Evolutionary conservation across 2,329 filamentous ascomycete species (phyloP), one percentile per base, ranked within the genome.

Genomic region (Botrytis cinerea): DNA sequence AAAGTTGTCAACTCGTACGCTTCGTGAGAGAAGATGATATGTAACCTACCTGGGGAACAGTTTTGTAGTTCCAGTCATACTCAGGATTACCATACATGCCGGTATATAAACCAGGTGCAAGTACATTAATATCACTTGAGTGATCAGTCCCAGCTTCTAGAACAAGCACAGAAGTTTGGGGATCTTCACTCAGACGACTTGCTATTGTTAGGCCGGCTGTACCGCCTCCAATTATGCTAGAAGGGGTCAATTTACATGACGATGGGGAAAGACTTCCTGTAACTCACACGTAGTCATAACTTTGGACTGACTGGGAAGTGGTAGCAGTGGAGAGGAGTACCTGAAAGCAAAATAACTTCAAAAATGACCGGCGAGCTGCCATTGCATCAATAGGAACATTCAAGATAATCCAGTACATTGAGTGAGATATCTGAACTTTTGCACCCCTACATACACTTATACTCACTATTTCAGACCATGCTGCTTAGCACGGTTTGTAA

Each of bases 41-140:
- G 22, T 16, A 22, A 32, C 62, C 40, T 45, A 62, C 38, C 38
- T 73, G 75, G 8, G 73, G 72, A 20, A 73, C 64, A 20, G 68
- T 74, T 32, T 71, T 69, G 45, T 72, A 75, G 38, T 66, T 40
- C 74, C 75, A 77, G 35, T 76, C 71, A 71, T 73, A 74, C 6
- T 74, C 77, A 16, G 80, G 76, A 71, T 82, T 28, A 25, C 69
- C 25, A 73, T 70, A 48, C 10, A 62, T 38, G 25, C 35, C 40
- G 28, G 57, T 61, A 48, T 59, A 46, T n/a, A 71, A 25, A 51
- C 60, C 54, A 4, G 48, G 28, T 14, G 66, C 32, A 32, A 74
- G 71, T 32, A 61, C 38, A 73, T 38, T 64, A 35, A 61, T 43
- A 35, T 67, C 32, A 63, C 35, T 66, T 32, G 66, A 68, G 64